Base-by-base conservation (phyloP, 208 protist species). In the Crithidia thermophila region DNA sequence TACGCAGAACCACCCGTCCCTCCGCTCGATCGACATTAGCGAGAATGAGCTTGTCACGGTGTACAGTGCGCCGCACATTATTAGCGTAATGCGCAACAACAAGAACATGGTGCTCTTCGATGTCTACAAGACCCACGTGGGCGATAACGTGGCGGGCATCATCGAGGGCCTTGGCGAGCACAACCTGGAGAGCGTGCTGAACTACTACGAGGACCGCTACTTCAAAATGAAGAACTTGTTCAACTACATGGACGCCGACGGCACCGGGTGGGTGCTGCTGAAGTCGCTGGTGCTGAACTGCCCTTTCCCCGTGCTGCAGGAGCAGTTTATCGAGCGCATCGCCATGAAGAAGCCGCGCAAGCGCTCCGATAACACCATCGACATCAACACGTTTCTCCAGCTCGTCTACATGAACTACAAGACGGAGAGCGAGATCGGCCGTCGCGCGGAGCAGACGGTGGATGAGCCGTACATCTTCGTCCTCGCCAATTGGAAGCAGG, bases 391-490 rank as follows among this genome's bases (percentile, higher is more conserved):
- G 3, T 94, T 92, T 64, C 60, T 94, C 49, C 73, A 89, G 62
- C 78, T 94, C 18, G 72, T 91, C 8, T 94, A 94, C 75, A 85
- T 84, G 78, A 91, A 91, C 75, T 94, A 94, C 81, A 94, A 94
- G 68, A 88, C 88, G 18, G 81, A 90, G 37, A 59, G 69, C 16
- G 85, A 94, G 42, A 91, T 91, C 60, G 79, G 67, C n/a, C 43
- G 74, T 4, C 78, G 67, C 36, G 64, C 63, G 31, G 49, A 67
- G 16, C 66, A 76, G 40, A 70, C 72, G 23, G 49, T 84, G 31
- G 87, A 94, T 59, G 68, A 63, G 61, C 66, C 80, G 18, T 94
- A 94, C 66, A 30, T 82, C 16, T 87, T 91, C 66, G 87, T 85
- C n/a, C 58, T 87, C 4, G 59, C 83, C 25, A 94, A 94, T 81